Conservation (phyloP, 129 eudicot species). For the Kitagawia praeruptora region DNA sequence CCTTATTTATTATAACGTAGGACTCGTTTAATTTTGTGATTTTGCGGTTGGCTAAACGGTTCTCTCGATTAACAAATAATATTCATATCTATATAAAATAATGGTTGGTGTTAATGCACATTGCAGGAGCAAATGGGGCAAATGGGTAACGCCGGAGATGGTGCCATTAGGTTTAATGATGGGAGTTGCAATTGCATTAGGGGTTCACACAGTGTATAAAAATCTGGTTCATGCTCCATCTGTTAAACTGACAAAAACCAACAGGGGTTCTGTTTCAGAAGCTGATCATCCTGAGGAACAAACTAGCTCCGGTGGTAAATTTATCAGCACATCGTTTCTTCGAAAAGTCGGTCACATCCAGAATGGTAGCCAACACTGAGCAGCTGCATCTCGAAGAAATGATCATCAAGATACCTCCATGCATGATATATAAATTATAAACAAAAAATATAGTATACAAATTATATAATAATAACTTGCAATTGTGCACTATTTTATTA, state of each 20-base stretch:
- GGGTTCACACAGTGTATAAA: neutral
- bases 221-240: neutral
- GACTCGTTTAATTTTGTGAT: too few relatives aligned
- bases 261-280: neutral
- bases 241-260: neutral
- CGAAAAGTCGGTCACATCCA: conserved; percentile 7
- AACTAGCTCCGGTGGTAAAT: neutral
- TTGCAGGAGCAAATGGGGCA: neutral
- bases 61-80: too few relatives aligned
- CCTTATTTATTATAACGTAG: too few relatives aligned
- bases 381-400: neutral
- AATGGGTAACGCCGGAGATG: neutral
- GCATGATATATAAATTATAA: too few relatives aligned
- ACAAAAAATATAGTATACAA: too few relatives aligned
- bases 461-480: too few relatives aligned
- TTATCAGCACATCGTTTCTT: neutral
- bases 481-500: too few relatives aligned
- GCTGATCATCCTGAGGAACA: neutral
- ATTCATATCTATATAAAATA: too few relatives aligned
- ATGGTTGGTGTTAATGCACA: too few relatives aligned
- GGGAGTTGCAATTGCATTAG: neutral
- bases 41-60: too few relatives aligned
- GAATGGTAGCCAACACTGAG: neutral
- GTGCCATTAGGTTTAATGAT: neutral
- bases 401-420: neutral